A percentile compares a stretch with the other conserved stretches of the same genome.
Conservation (phyloP, 208 protist species). For the Wallacemonas sp. region DNA sequence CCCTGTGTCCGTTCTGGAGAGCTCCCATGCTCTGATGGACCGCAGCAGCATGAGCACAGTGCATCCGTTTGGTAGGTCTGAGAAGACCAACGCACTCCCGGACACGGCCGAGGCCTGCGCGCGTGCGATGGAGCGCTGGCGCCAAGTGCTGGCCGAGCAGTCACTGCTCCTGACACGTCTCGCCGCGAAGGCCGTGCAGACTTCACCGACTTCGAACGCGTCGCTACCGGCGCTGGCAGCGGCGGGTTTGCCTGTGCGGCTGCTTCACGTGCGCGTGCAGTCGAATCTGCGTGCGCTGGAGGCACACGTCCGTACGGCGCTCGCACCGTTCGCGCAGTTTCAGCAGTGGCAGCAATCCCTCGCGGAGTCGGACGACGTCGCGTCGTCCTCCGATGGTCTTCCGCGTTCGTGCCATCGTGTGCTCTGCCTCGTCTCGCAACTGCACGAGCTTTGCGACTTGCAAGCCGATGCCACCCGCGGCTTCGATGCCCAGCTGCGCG, state of each 20-base stretch:
- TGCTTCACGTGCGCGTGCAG: slow-evolving; percentile 12
- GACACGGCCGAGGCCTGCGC: background rate
- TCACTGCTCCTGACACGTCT: background rate
- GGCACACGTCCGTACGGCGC: background rate
- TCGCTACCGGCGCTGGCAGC: background rate
- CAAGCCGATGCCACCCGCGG: slow-evolving; percentile 28
- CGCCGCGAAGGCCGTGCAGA: background rate
- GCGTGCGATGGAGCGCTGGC: slow-evolving; percentile 7
- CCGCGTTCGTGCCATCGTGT: background rate
- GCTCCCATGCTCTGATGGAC: no score
- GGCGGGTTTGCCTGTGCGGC: slow-evolving; percentile 1
- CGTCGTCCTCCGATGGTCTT: background rate
- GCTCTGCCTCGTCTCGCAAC: background rate
- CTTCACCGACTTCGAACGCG: background rate
- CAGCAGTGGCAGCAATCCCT: background rate
- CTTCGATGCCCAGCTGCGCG: slow-evolving; percentile 24
- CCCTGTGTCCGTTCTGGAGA: no score
- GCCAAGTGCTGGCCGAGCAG: slow-evolving; percentile 6
- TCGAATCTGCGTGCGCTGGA: slow-evolving; percentile 2
- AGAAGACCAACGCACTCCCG: no score
- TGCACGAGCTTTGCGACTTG: slow-evolving; percentile 19
- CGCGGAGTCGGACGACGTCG: background rate
- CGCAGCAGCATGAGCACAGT: no score
- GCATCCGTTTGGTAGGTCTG: no score
- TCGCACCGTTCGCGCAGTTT: background rate